A percentile compares a stretch with the other conserved stretches of the same genome.
phyloP scores from a whole-genome alignment of 2,329 filamentous ascomycete species.

The Chaetomium globosum region DNA sequence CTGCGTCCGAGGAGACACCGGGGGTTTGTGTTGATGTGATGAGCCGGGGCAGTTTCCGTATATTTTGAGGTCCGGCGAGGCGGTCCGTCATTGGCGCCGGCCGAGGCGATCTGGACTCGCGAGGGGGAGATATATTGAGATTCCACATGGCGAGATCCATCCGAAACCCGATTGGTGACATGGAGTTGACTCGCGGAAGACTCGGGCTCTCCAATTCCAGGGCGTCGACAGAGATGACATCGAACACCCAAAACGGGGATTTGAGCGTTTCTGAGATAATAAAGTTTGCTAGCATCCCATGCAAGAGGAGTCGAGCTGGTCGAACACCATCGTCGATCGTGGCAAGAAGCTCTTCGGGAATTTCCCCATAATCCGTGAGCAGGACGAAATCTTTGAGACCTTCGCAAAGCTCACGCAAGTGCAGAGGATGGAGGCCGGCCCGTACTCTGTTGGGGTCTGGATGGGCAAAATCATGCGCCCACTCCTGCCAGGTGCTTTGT shows the following conservation, averaged over 20 bases:
- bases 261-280: slow-evolving; percentile 21
- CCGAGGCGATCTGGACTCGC: neutral
- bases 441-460: slow-evolving; percentile 20
- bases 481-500: slow-evolving; percentile 21
- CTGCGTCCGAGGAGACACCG: neutral
- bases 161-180: slow-evolving; percentile 24
- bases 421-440: slow-evolving; percentile 27
- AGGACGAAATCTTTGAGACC: slow-evolving; percentile 28
- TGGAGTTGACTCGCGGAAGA: slow-evolving; percentile 5
- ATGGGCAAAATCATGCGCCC: slow-evolving; percentile 26
- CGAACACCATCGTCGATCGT: neutral
- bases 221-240: slow-evolving; percentile 17
- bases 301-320: slow-evolving; percentile 20
- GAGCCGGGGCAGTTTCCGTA: slow-evolving; percentile 11
- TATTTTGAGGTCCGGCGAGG: neutral
- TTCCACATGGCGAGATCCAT: slow-evolving; percentile 29
- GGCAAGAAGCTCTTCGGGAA: slow-evolving; percentile 20
- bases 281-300: slow-evolving; percentile 29
- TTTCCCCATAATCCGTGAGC: slow-evolving; percentile 21
- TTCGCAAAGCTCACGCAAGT: slow-evolving; percentile 28
- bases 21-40: slow-evolving; percentile 4
- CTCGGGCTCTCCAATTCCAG: slow-evolving; percentile 28
- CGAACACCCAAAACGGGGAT: slow-evolving; percentile 32
- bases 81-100: neutral
- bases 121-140: slow-evolving; percentile 6